Base-by-base conservation (phyloP, 495 filamentous ascomycete species). In the Neurospora sp. region DNA sequence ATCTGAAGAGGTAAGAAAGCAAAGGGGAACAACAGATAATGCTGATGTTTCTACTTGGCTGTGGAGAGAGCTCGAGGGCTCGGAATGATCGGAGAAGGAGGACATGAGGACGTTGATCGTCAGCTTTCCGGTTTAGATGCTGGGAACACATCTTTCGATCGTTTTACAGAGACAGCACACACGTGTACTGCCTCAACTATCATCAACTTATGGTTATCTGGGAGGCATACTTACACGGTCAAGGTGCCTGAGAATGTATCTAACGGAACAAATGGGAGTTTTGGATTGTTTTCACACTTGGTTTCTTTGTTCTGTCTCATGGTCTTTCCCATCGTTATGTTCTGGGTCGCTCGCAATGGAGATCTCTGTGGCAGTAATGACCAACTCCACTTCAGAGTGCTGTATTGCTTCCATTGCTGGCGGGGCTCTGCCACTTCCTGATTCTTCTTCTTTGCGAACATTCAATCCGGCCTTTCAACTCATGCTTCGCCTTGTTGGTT, bases 201-300 rank as follows among this genome's bases (percentile, higher is more conserved):
- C 22, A 27, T 20, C 68, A 65, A 38, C 14, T 44, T 42, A 10
- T 20, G 20, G 22, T 31, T 61, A 14, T 74, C 14, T 45, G 72
- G 39, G 71, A 59, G 31, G 61, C 3, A 37, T 18, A 61, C 71
- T 65, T 41, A 31, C 47, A 47, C 39, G 39, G 47, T 41, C 18
- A 45, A 70, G 42, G 27, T 39, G 61, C 18, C 3, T 69, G 69
- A 75, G 71, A 75, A 20, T 75, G 73, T 75, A 75, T 73, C 68
- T 72, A 73, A 69, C 69, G 14, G 47, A 68, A n/a, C 31, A 72
- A 72, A 45, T 53, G 73, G 45, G 47, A 59, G 47, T 59, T 59
- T 59, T 59, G 47, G 47, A 16, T 59, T 59, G 10, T 16, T 27
- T 27, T 59, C 22, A 59, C 22, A 4, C 12, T 14, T 14, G 22